Evolutionary conservation across 73 alveolate species (phyloP), one percentile per base, ranked within the genome.

Genomic region (Uronychia binucleata): DNA sequence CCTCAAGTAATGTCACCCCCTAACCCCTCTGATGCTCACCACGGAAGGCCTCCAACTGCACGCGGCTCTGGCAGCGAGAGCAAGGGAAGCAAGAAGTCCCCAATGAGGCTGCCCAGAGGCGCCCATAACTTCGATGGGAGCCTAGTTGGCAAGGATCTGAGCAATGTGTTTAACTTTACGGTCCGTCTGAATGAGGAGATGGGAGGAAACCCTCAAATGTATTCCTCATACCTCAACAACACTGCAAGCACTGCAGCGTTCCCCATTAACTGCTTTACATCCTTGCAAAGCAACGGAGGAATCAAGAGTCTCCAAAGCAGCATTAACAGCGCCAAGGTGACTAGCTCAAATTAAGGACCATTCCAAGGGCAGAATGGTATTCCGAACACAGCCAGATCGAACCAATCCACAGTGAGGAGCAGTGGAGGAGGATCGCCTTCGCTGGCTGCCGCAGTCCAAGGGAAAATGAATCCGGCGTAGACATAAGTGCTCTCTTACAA

Each of bases 31-130:
- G 19, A 19, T 46, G 5, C 67, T 46, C 67, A 46, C 5, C n/a
- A n/a, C n/a, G 67, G 67, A 46, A 46, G 67, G 67, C 67, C 67
- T 46, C 67, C 67, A 46, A 46, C 67, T 11, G 67, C 67, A 46
- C 5, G 67, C n/a, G 67, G 67, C n/a, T 46, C 67, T 19, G 67
- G 67, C 5, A 46, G 67, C 19, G 67, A 46, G 19, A 46, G 67
- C 19, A 46, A 46, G 19, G 67, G 67, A 46, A 46, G 67, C 67
- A 46, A 46, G 19, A n/a, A n/a, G n/a, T 46, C 67, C 5, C 67
- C 67, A 46, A 46, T 46, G 67, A 46, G 67, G 67, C 5, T 46
- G n/a, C 67, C 67, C 19, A 46, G 67, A 46, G 67, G 67, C n/a
- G 67, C 19, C 19, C 5, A 5, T 19, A 46, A 46, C 67, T 19